Evolutionary conservation across 2,329 filamentous ascomycete genomes (phyloP), one percentile per base, ranked within the genome.

Genomic region (Neoarthrinium moseri): DNA sequence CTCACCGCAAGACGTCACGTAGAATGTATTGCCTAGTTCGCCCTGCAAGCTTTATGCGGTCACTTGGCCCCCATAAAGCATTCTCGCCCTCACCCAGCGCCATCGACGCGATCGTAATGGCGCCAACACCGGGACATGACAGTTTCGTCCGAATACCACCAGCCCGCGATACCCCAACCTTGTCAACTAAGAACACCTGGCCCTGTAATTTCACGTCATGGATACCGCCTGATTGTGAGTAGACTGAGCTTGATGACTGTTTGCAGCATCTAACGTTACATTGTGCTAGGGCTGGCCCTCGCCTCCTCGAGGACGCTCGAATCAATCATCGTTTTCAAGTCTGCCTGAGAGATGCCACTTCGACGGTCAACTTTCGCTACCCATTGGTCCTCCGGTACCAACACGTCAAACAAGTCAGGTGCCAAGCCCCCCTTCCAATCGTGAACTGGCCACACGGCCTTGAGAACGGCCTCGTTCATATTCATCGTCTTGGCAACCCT

Each of bases 371-470:
- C 41, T 17, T 43, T 45, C 2, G 54, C 54, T 6, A 63, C 52
- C 41, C 52, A 61, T 39, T 52, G 47, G 22, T 63, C 58, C 43
- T 63, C 58, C n/a, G 55, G 54, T 6, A 54, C 50, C 12, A 63
- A 20, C 21, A 58, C 54, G 20, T 60, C 57, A 22, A 61, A 29
- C 37, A 63, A 46, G 34, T 63, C 59, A 3, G 52, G 48, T 21
- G 55, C 57, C 27, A 56, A 46, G 5, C 51, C 38, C 15, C 57
- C 58, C 20, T 48, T 55, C 61, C 61, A 64, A 8, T 47, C 47
- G 36, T 64, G 61, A 4, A 59, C 59, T 3, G 56, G 51, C 58
- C 59, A 62, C 0, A 56, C 57, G 2, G 46, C 54, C 36, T 52
- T 52, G 12, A 62, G 48, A 10, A 63, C 39, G 1, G 52, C 45